phyloP scores from a whole-genome alignment of 2,329 filamentous ascomycete genomes.

The Eutypa lata region DNA sequence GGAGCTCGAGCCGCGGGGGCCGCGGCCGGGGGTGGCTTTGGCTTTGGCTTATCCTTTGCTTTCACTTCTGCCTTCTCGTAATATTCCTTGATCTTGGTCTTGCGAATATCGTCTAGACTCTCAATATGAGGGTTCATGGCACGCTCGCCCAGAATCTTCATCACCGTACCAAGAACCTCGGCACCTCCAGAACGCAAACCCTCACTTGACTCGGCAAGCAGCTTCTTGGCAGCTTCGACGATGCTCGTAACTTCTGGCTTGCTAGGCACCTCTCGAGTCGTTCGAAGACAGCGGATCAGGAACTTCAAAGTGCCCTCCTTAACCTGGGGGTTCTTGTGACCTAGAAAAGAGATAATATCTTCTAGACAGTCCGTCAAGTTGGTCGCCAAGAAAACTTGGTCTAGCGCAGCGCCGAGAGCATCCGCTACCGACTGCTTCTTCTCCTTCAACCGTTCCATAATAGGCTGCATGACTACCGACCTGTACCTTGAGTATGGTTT shows the following conservation, averaged over 20 bases:
- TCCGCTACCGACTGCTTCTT: slow-evolving; percentile 91
- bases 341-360: slow-evolving; percentile 79
- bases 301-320: slow-evolving; percentile 96
- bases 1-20: slow-evolving; percentile 53
- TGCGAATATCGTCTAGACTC: slow-evolving; percentile 90
- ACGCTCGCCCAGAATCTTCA: slow-evolving; percentile 98
- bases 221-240: slow-evolving; percentile 84
- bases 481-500: slow-evolving; percentile 78
- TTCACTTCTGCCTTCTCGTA: slow-evolving; percentile 80
- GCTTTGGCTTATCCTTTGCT: slow-evolving; percentile 89
- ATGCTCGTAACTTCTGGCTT: slow-evolving; percentile 82
- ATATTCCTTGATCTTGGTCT: slow-evolving; percentile 91
- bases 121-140: slow-evolving; percentile 92
- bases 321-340: slow-evolving; percentile 95
- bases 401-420: slow-evolving; percentile 80
- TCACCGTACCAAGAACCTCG: slow-evolving; percentile 87
- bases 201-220: slow-evolving; percentile 86
- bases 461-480: slow-evolving; percentile 75
- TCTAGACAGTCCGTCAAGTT: slow-evolving; percentile 83
- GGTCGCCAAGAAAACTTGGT: slow-evolving; percentile 64
- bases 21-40: slow-evolving; percentile 60
- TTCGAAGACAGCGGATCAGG: slow-evolving; percentile 81
- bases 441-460: slow-evolving; percentile 95
- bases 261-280: slow-evolving; percentile 76
- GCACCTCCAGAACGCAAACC: slow-evolving; percentile 83